Evolutionary conservation across 225 moss, liverwort and hornwort genomes (phyloP).

Genomic region (Straminergon stramineum): DNA sequence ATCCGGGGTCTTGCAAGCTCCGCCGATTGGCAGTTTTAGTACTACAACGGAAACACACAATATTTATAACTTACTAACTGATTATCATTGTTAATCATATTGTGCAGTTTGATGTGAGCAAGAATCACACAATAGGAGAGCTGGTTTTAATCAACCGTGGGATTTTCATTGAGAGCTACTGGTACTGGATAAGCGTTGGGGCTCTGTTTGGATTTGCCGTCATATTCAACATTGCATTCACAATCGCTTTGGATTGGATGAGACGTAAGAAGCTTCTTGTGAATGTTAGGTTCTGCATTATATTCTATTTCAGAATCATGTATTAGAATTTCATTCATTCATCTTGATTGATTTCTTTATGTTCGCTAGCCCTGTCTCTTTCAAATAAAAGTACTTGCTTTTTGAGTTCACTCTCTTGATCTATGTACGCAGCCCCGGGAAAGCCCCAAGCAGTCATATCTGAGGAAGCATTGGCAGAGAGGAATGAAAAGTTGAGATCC

Average conservation of each 20-base stretch:
- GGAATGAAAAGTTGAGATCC: slow-evolving; percentile 20
- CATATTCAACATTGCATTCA: slow-evolving; percentile 44
- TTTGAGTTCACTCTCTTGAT: neutral
- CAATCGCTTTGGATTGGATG: slow-evolving; percentile 35
- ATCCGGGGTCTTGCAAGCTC: neutral
- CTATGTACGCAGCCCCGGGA: slow-evolving; percentile 16
- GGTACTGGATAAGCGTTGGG: slow-evolving; percentile 54
- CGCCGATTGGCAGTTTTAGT: neutral
- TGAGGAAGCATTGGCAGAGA: slow-evolving; percentile 36
- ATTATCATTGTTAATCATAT: neutral
- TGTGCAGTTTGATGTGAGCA: slow-evolving; percentile 15
- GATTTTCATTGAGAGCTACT: slow-evolving; percentile 32
- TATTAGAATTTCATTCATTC: neutral
- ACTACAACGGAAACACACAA: neutral
- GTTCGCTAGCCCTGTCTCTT: neutral
- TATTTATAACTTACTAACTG: neutral
- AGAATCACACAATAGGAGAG: slow-evolving; percentile 39
- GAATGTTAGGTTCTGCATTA: neutral
- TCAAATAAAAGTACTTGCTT: neutral
- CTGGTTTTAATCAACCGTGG: slow-evolving; percentile 32
- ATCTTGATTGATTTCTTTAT: neutral
- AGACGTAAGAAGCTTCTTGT: slow-evolving; percentile 14
- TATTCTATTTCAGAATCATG: neutral
- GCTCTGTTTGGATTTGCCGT: slow-evolving; percentile 37
- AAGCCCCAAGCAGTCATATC: slow-evolving; percentile 52